Evolutionary conservation across 192 early-diverging fungal species (phyloP), one percentile per base, ranked within the genome.

Genomic region (Podila epicladia): DNA sequence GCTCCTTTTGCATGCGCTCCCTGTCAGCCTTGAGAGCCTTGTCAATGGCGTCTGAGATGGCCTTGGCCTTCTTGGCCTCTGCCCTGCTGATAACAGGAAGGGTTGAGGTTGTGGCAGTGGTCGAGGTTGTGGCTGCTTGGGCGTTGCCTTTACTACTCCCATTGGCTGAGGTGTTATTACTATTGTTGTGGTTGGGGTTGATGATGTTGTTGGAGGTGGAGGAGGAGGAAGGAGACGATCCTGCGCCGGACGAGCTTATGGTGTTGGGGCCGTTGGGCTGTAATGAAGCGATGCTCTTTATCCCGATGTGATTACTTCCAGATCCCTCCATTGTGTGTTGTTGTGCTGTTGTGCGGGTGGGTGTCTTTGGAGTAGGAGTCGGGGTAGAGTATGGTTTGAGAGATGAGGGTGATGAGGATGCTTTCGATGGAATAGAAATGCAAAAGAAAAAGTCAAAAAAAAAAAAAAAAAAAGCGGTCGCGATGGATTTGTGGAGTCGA

Each of bases 1-100:
- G 77, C 50, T 80, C 77, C 49, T 80, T 80, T n/a, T 72, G 70
- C 58, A 73, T 26, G 33, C 77, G 66, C 19, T 80, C 77, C 35
- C 32, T 72, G 49, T 80, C 77, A 0, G 77, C 77, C 26, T 62
- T 59, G 20, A 80, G 66, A 6, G 71, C 53, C 51, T 58, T 60
- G 48, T 80, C 77, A 49, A 80, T 80, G 32, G 77, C 77, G 62
- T 80, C 77, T 31, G 55, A 72, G 9, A 80, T 53, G 29, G 77
- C 77, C 51, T 73, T 80, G 33, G 77, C 77, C 66, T 72, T 72
- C 58, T 69, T 68, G 49, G 48, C 26, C n/a, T 80, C 77, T 9
- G 71, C 17, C 19, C 70, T 65, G 55, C 62, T 69, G 19, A 64
- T 20, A 6, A 67, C 3, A 0, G 70, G 22, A 9, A 58, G 17